These are phyloP conservation scores for Opeltia flavorubescens DNA, from an alignment of 495 filamentous ascomycete species.

Conservation along the genomic window DNA sequence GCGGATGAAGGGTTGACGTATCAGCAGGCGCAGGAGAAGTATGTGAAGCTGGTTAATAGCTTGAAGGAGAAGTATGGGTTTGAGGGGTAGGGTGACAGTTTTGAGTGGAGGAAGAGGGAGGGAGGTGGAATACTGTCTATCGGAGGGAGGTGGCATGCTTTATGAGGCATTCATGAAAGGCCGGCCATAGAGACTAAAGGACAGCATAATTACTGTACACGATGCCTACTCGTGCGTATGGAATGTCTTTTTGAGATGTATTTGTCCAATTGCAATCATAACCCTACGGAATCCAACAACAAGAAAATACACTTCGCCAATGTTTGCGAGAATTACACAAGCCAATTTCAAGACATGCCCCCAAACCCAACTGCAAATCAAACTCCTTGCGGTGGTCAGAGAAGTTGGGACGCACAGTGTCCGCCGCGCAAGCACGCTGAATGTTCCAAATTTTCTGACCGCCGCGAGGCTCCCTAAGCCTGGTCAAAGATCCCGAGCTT, in stretches of 20 bases:
- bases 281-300: not conserved
- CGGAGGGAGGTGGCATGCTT: not conserved
- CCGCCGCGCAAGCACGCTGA: not conserved
- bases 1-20: slow-evolving; percentile 37
- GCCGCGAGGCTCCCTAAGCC: not conserved
- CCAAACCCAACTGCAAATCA: not conserved
- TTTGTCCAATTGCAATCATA: too few species aligned
- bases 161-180: not conserved
- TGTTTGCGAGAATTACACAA: not conserved
- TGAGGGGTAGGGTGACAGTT: not conserved
- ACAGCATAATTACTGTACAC: not conserved
- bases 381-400: not conserved
- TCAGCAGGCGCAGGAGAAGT: slow-evolving; percentile 56
- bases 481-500: not conserved
- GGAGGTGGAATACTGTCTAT: not conserved
- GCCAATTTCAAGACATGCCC: too few species aligned
- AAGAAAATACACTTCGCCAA: not conserved
- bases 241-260: too few species aligned
- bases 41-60: slow-evolving; percentile 54
- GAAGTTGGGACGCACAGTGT: not conserved
- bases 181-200: not conserved
- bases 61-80: slow-evolving; percentile 40
- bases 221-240: not conserved
- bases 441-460: not conserved
- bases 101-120: not conserved